Evolutionary conservation across 1,284 basidiomycete genomes (phyloP).

Genomic region (Rhodotorula sp.): DNA sequence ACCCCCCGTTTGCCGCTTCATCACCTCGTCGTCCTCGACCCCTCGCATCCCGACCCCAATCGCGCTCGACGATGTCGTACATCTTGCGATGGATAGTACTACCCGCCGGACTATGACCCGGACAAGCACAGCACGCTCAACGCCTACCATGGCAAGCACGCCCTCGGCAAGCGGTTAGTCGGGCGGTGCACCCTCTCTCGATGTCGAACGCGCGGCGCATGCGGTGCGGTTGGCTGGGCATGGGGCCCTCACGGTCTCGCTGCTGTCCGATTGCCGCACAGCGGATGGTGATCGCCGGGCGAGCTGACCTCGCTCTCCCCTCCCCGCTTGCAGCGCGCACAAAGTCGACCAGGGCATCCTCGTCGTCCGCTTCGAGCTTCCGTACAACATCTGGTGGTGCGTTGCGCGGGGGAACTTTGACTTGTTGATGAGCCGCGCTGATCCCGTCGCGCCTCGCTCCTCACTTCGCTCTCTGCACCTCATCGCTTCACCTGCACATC

Average conservation of each 20-base stretch:
- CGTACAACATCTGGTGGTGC: conserved; percentile 98
- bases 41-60: no score
- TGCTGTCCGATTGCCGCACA: no score
- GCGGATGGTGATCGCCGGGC: no score
- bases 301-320: neutral
- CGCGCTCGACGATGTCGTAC: neutral
- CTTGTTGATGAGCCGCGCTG: no score
- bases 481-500: neutral
- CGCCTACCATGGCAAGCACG: conserved; percentile 81
- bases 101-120: conserved; percentile 88
- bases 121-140: conserved; percentile 73
- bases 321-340: conserved; percentile 66
- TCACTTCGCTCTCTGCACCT: neutral
- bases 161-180: conserved; percentile 51
- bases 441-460: neutral
- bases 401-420: neutral
- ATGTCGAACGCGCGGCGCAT: neutral
- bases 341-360: conserved; percentile 93
- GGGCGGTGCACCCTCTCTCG: neutral
- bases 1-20: neutral
- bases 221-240: no score
- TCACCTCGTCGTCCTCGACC: neutral
- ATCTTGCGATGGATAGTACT: conserved; percentile 65
- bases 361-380: conserved; percentile 75
- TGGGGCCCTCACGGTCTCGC: no score